Percentiles rank a stretch among this genome's conserved stretches.
Evolutionary conservation across 306 rosid genomes (phyloP).

Genomic region (Delonix regia): DNA sequence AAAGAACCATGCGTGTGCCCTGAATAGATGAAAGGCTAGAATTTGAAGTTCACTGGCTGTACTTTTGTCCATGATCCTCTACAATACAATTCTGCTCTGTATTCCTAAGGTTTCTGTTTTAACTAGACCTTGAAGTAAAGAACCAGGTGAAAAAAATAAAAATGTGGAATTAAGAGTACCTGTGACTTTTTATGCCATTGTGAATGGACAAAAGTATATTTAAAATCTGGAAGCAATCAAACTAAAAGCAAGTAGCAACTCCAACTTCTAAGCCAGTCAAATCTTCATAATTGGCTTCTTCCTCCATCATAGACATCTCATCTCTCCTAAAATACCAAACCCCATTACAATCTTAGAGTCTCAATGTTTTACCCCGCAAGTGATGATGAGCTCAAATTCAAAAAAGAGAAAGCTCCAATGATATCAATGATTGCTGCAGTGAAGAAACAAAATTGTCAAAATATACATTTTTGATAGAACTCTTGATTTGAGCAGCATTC

Average conservation of each 20-base stretch:
- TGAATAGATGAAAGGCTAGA: neutral
- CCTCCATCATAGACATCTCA: constrained; percentile 34
- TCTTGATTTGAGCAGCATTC: constrained; percentile 22
- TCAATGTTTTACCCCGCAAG: constrained; percentile 18
- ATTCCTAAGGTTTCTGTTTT: neutral
- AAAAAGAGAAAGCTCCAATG: constrained; percentile 18
- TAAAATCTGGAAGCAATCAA: constrained; percentile 36
- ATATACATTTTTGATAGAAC: constrained; percentile 28
- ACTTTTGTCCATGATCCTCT: neutral
- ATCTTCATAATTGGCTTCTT: constrained; percentile 23
- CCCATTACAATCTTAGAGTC: constrained; percentile 12
- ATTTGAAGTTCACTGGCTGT: neutral
- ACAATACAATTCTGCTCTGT: neutral
- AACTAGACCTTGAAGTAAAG: neutral
- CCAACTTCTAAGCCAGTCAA: constrained; percentile 6
- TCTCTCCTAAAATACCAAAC: constrained; percentile 8
- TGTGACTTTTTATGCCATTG: constrained; percentile 4
- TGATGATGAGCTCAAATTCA: constrained; percentile 17
- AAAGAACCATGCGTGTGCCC: neutral
- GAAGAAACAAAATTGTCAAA: constrained; percentile 30
- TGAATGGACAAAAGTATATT: constrained; percentile 20
- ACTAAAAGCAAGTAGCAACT: constrained; percentile 36
- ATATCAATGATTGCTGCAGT: constrained; percentile 29
- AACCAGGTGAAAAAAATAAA: neutral
- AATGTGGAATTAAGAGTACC: neutral